Conservation (phyloP, 345 rosid species). For the Heritiera littoralis region DNA sequence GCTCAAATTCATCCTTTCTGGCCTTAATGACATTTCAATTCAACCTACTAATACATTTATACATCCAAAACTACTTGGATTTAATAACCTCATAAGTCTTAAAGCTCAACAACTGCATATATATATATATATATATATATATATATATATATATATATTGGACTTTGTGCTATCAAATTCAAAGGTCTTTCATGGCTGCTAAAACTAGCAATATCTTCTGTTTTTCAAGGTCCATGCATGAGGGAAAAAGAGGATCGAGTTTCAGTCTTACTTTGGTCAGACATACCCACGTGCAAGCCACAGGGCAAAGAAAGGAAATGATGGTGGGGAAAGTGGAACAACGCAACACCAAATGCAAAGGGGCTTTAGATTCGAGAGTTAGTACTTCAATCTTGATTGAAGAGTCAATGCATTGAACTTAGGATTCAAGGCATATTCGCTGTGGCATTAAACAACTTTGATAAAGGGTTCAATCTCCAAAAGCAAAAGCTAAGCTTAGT, state of each 20-base stretch:
- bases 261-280: not conserved
- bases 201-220: not conserved
- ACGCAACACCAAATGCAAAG: not conserved
- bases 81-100: too few relatives aligned
- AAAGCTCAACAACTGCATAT: too few relatives aligned
- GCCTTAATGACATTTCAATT: too few relatives aligned
- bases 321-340: not conserved
- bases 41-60: too few relatives aligned
- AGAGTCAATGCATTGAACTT: slow-evolving; percentile 13
- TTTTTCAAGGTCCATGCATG: not conserved
- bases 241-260: not conserved
- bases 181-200: too few relatives aligned
- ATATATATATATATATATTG: too few relatives aligned
- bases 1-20: too few relatives aligned
- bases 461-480: not conserved
- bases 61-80: too few relatives aligned
- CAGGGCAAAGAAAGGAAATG: not conserved
- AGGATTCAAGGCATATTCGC: not conserved
- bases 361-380: not conserved
- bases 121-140: too few relatives aligned
- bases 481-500: not conserved
- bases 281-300: not conserved
- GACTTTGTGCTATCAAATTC: too few relatives aligned
- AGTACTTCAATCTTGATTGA: not conserved
- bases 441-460: not conserved